Evolutionary conservation across 257 asterid genomes (phyloP).

Genomic region (Jacaranda copaia): DNA sequence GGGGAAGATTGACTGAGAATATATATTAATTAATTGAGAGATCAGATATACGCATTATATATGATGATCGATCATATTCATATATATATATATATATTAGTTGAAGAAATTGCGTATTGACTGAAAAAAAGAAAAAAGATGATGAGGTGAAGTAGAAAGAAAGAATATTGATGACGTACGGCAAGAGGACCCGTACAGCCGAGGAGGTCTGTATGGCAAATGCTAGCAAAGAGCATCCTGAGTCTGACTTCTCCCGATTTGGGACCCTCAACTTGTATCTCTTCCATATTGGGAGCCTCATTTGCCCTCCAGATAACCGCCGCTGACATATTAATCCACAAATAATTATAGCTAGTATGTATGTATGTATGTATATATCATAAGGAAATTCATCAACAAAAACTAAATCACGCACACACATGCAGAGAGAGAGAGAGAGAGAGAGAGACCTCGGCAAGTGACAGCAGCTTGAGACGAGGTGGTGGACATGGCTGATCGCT

Average conservation of each 20-base stretch:
- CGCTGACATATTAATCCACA: slow-evolving; percentile 41
- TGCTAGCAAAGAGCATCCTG: slow-evolving; percentile 66
- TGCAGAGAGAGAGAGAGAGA: not conserved
- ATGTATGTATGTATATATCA: not conserved
- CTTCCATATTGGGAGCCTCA: slow-evolving; percentile 54
- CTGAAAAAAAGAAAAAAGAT: not conserved
- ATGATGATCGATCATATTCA: too few relatives aligned
- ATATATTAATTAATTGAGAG: too few relatives aligned
- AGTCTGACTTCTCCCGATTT: slow-evolving; percentile 60
- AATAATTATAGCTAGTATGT: too few relatives aligned
- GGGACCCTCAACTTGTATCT: slow-evolving; percentile 63
- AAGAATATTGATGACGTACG: slow-evolving; percentile 27
- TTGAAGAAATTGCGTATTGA: too few relatives aligned
- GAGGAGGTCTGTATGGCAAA: slow-evolving; percentile 68
- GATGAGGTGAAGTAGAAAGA: not conserved
- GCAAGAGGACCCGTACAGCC: slow-evolving; percentile 55
- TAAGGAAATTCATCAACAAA: not conserved
- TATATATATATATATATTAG: too few relatives aligned
- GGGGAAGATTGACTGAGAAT: slow-evolving; percentile 54
- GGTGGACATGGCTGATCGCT: not conserved
- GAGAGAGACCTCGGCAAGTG: slow-evolving; percentile 42
- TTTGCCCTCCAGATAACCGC: slow-evolving; percentile 60
- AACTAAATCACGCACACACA: not conserved
- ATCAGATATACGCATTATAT: too few relatives aligned
- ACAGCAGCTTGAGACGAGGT: not conserved